Evolutionary conservation across 2,329 filamentous ascomycete genomes (phyloP).

Genomic region (Neonectria hederae): DNA sequence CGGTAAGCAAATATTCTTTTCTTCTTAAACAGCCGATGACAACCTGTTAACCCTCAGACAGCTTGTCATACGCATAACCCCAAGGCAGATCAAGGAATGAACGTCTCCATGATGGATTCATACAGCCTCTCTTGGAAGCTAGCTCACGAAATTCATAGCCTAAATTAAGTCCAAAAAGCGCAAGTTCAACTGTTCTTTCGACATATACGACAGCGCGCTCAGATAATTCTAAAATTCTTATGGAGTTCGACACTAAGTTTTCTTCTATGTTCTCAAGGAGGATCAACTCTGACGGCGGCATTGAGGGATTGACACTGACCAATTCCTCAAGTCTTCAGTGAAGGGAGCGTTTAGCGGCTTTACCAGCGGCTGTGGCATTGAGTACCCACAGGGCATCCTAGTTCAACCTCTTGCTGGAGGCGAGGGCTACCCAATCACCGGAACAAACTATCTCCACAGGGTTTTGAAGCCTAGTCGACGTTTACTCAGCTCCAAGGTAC

Average conservation of each 20-base stretch:
- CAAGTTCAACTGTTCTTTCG: constrained; percentile 52
- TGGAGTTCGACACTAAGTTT: constrained; percentile 54
- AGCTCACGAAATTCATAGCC: constrained; percentile 51
- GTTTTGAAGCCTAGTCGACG: constrained; percentile 12
- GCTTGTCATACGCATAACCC: constrained; percentile 65
- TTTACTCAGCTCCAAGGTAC: constrained; percentile 14
- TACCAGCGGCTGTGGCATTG: constrained; percentile 24
- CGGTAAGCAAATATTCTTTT: constrained; percentile 48
- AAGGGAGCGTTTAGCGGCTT: constrained; percentile 25
- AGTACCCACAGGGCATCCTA: constrained; percentile 13
- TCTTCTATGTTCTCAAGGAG: constrained; percentile 35
- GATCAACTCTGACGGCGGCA: constrained; percentile 13
- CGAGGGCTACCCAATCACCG: not conserved
- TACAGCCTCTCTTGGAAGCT: constrained; percentile 67
- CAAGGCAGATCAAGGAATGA: constrained; percentile 78
- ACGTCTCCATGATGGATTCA: constrained; percentile 73
- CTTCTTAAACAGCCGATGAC: not conserved
- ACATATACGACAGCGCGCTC: constrained; percentile 64
- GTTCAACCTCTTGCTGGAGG: not conserved
- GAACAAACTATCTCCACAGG: constrained; percentile 4
- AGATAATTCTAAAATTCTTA: constrained; percentile 55
- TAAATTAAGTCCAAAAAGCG: constrained; percentile 5
- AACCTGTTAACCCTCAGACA: constrained; percentile 7
- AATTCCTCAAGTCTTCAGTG: constrained; percentile 31
- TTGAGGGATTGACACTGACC: constrained; percentile 26